Conservation (phyloP, 306 rosid genomes). For the Prunus fruticosa region DNA sequence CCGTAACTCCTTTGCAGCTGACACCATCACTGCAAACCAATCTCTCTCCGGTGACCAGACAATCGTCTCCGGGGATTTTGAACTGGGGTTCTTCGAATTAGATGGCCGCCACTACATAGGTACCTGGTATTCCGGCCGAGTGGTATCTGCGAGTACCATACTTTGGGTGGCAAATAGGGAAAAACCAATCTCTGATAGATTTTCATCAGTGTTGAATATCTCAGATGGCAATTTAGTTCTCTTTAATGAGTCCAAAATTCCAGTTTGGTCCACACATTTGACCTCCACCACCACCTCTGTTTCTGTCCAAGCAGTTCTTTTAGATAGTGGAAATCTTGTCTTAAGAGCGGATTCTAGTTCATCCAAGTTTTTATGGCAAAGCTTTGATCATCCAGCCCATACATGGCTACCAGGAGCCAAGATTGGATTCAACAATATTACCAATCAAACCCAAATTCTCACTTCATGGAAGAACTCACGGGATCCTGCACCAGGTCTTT, state of each 20-base stretch:
- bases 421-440: constrained; percentile 19
- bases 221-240: constrained; percentile 3
- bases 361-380: neutral
- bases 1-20: neutral
- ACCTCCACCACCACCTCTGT: neutral
- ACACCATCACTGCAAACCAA: neutral
- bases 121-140: neutral
- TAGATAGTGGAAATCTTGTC: constrained; percentile 9
- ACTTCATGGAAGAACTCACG: constrained; percentile 52
- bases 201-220: neutral
- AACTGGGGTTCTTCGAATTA: too few relatives aligned
- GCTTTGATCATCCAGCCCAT: neutral
- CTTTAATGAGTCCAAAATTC: neutral
- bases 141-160: neutral
- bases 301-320: neutral
- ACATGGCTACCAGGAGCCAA: constrained; percentile 25
- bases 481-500: constrained; percentile 49
- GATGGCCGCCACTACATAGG: neutral
- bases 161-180: neutral
- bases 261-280: constrained; percentile 2
- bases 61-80: too few relatives aligned
- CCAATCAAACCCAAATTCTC: constrained; percentile 35
- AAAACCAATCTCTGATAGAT: neutral
- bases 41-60: neutral
- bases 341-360: neutral